Percentiles rank a stretch among this genome's conserved stretches.
These are phyloP conservation scores for Botrytis cinerea DNA, from an alignment of 2,329 filamentous ascomycete species.

Conservation along the genomic window DNA sequence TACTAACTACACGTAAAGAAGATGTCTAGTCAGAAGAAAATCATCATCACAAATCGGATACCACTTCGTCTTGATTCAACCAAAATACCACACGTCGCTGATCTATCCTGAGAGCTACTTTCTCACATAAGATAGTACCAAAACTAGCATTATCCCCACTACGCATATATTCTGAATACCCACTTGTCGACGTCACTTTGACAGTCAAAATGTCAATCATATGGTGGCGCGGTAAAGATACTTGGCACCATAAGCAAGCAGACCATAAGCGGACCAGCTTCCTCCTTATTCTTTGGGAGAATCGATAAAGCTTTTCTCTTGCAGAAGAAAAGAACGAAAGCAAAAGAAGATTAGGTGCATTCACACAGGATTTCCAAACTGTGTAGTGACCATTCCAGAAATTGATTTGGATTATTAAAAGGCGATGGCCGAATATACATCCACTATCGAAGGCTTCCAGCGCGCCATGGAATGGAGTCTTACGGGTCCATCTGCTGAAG, in stretches of 20 bases:
- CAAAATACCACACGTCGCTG: background rate
- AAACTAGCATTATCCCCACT: background rate
- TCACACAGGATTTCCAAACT: background rate
- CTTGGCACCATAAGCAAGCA: background rate
- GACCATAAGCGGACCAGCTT: background rate
- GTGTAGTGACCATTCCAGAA: background rate
- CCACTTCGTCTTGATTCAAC: background rate
- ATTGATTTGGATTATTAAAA: too few species aligned
- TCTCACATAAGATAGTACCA: background rate
- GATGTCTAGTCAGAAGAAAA: background rate
- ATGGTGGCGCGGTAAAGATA: background rate
- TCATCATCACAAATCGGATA: background rate
- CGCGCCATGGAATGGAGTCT: constrained; percentile 9
- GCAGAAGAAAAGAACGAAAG: background rate
- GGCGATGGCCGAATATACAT: constrained; percentile 5
- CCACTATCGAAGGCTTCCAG: constrained; percentile 13
- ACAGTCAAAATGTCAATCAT: background rate
- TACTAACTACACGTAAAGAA: background rate
- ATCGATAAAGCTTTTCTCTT: background rate
- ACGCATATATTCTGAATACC: background rate
- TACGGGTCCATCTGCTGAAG: background rate
- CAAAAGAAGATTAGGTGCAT: too few species aligned
- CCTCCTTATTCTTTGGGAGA: background rate
- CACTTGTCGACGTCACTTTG: background rate
- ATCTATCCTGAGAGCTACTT: background rate